phyloP scores from a whole-genome alignment of 2,329 filamentous ascomycete genomes.

The Aspergillus aculeatus region DNA sequence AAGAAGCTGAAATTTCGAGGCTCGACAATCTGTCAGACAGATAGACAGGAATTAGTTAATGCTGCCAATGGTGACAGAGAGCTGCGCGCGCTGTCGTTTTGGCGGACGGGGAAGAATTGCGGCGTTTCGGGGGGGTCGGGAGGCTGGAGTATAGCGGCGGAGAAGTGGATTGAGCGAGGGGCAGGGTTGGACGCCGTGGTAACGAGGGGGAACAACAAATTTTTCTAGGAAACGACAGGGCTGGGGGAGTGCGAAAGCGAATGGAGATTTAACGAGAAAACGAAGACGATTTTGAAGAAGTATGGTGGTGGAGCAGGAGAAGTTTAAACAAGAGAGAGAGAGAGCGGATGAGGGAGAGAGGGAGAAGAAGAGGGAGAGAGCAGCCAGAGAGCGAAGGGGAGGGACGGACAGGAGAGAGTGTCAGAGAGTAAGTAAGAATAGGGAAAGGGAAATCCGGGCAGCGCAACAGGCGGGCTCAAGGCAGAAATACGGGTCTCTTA shows the following conservation, averaged over 20 bases:
- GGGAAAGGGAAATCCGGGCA: background rate
- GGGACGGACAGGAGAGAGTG: background rate
- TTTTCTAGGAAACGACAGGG: background rate
- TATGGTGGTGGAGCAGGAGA: background rate
- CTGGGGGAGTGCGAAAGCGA: slow-evolving; percentile 5
- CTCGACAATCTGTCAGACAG: slow-evolving; percentile 10
- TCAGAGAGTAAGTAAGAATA: background rate
- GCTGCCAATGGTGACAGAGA: slow-evolving; percentile 14
- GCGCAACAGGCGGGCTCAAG: background rate
- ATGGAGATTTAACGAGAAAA: background rate
- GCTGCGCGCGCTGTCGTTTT: slow-evolving; percentile 22
- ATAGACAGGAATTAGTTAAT: slow-evolving; percentile 11
- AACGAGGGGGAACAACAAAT: background rate
- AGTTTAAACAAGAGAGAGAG: background rate
- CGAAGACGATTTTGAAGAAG: background rate
- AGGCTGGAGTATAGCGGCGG: slow-evolving; percentile 14
- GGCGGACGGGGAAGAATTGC: slow-evolving; percentile 18
- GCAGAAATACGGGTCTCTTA: background rate
- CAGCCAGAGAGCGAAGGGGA: slow-evolving; percentile 3
- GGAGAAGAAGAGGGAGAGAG: slow-evolving; percentile 2
- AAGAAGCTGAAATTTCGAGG: slow-evolving; percentile 6
- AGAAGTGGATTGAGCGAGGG: slow-evolving; percentile 13
- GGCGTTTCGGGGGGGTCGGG: slow-evolving; percentile 6
- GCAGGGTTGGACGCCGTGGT: background rate
- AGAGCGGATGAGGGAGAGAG: background rate